Conservation (phyloP, 176 grass and related monocot species). For the Dendrocalamus sinicus region DNA sequence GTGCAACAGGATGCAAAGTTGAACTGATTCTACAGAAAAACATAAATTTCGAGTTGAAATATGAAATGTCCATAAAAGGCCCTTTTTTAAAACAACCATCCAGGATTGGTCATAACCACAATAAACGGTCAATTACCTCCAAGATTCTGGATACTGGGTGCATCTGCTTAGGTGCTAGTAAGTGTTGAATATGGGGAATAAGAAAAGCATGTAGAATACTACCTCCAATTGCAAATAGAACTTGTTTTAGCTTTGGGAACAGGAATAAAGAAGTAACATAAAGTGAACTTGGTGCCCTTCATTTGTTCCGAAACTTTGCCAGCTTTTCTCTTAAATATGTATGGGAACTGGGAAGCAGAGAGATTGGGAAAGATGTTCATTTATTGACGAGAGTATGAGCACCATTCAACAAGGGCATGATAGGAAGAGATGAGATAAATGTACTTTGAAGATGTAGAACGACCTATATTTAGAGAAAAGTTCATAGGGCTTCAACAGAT, state of each 20-base stretch:
- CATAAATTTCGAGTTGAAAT: constrained; percentile 1
- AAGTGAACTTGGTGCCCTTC: constrained; percentile 4
- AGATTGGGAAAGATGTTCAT: constrained; percentile 1
- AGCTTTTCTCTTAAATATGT: constrained; percentile 10
- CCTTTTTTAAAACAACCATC: neutral
- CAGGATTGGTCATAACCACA: neutral
- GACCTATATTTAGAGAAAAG: neutral
- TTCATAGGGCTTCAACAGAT: neutral
- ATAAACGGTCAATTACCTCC: neutral
- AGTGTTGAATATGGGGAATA: neutral
- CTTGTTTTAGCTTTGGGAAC: neutral
- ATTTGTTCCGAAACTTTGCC: constrained; percentile 3
- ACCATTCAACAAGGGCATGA: constrained; percentile 1
- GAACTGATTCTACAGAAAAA: neutral
- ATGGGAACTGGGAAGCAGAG: neutral
- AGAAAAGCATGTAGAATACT: neutral
- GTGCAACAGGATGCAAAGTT: neutral
- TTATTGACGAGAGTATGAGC: neutral
- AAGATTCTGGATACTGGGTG: neutral
- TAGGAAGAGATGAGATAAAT: neutral
- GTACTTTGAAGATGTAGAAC: neutral
- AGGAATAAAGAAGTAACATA: neutral
- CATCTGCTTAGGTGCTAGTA: neutral
- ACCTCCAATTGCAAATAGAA: neutral
- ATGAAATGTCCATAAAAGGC: constrained; percentile 1